phyloP scores from a whole-genome alignment of 225 moss, liverwort and hornwort species.

The Straminergon stramineum region DNA sequence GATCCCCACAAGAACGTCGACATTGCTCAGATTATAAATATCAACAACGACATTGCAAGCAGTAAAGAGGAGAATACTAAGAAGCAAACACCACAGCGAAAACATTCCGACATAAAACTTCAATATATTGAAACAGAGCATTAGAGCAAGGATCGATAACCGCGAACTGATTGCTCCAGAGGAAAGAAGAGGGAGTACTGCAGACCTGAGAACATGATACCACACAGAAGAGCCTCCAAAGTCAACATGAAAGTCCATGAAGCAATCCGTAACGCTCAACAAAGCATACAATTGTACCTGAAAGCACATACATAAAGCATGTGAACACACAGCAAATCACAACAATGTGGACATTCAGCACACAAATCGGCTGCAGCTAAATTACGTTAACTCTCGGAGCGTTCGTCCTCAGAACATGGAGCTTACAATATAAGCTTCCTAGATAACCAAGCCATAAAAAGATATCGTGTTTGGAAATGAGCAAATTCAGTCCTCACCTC shows the following conservation, averaged over 20 bases:
- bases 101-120: background rate
- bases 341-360: background rate
- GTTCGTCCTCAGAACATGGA: background rate
- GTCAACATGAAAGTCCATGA: slow-evolving; percentile 80
- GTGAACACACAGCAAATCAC: background rate
- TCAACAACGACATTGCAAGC: background rate
- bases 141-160: background rate
- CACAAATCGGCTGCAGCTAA: background rate
- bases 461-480: background rate
- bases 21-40: background rate
- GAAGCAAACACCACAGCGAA: background rate
- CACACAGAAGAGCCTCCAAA: slow-evolving; percentile 79
- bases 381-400: background rate
- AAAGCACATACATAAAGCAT: background rate
- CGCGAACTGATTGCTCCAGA: background rate
- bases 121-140: background rate
- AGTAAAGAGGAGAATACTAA: background rate
- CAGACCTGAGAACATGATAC: slow-evolving; percentile 70
- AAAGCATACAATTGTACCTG: slow-evolving; percentile 71
- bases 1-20: background rate
- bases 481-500: background rate
- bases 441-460: background rate
- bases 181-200: background rate
- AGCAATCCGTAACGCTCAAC: slow-evolving; percentile 63
- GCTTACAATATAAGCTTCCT: background rate